Evolutionary conservation across 176 grass and related monocot species (phyloP).

Genomic region (Lolium rigidum): DNA sequence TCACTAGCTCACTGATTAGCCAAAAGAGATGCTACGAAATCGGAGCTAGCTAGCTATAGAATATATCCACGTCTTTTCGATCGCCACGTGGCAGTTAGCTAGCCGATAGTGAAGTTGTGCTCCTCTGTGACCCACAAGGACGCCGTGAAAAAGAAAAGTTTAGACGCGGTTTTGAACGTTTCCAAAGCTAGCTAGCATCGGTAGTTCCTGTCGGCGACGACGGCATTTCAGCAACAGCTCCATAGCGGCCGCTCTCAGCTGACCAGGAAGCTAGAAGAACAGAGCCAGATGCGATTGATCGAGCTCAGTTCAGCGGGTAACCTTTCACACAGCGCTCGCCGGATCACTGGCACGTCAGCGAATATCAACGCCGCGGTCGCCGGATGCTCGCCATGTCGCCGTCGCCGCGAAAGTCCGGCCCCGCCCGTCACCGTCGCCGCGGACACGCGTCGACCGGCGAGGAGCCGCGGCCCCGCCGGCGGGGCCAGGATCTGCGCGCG

Average conservation of each 20-base stretch:
- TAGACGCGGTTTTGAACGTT: background rate
- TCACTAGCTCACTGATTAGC: background rate
- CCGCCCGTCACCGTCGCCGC: slow-evolving; percentile 9
- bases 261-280: background rate
- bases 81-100: background rate
- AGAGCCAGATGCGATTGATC: background rate
- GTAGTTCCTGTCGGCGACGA: slow-evolving; percentile 43
- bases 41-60: too few relatives aligned
- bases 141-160: background rate
- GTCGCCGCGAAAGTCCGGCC: background rate
- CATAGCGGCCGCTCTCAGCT: background rate
- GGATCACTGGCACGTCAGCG: slow-evolving; percentile 41
- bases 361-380: background rate
- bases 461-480: background rate
- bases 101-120: background rate
- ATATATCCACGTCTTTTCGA: slow-evolving; percentile 1
- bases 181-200: background rate
- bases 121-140: background rate
- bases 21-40: background rate
- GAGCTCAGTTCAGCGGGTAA: background rate
- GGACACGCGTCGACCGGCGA: slow-evolving; percentile 39
- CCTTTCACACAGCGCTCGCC: background rate
- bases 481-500: slow-evolving; percentile 33
- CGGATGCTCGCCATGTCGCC: slow-evolving; percentile 30
- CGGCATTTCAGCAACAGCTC: slow-evolving; percentile 36